Base-by-base conservation (phyloP, 2,329 filamentous ascomycete species). In the Paradendryphiella salina region DNA sequence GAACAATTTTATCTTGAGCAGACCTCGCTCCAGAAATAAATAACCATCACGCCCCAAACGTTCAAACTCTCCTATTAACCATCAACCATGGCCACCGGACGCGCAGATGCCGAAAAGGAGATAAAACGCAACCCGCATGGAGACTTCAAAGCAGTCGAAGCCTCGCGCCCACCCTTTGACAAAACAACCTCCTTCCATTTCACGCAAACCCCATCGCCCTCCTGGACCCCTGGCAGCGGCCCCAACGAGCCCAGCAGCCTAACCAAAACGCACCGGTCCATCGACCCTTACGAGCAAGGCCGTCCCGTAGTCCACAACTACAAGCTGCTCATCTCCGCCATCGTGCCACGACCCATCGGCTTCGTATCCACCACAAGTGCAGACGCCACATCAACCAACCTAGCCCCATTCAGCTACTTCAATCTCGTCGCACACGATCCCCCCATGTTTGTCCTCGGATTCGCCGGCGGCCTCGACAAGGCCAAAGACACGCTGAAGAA, bases 361-460 rank as follows among this genome's bases (percentile, higher is more conserved):
- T 84, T 86, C 56, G 73, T 85, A 11, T 80, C 78, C 41, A 87
- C 84, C 1, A 70, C 78, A 29, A 80, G 77, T 2, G 76, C 76
- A 32, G 87, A 91, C 64, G 89, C 88, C 17, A 52, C 57, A 43
- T 78, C 75, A 21, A 84, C 83, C 13, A 97, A 96, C 74, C 80
- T 96, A 2, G 90, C 92, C 0, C 92, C 91, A 0, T 96, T 94
- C 73, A 88, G 84, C 67, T 96, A 94, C 77, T 90, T 91, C 71
- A 87, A 90, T 70, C 74, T 96, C 56, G 80, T 96, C 60, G 85
- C 85, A 72, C 88, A 94, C 70, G 92, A 96, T 69, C 93, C 92
- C 4, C 92, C 92, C 0, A 78, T 95, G 35, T 95, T 96, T 72
- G 81, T 84, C 7, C 76, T 87, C 5, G 83, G 84, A 0, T 84